phyloP scores from a whole-genome alignment of 768 basidiomycete genomes.

The Tremella mesenterica region DNA sequence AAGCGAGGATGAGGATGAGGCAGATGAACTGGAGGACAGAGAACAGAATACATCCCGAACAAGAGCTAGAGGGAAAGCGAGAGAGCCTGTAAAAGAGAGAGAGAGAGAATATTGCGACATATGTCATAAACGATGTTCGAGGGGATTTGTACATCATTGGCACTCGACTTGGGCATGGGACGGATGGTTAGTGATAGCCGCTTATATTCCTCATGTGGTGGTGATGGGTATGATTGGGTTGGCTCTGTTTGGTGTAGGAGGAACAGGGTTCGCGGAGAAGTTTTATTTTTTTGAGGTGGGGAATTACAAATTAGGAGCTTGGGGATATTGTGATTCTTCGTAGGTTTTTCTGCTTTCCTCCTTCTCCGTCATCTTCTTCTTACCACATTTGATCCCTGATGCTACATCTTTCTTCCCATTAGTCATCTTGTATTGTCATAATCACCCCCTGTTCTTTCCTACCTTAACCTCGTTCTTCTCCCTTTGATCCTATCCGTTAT shows the following conservation, averaged over 20 bases:
- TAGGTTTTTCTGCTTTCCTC: not conserved
- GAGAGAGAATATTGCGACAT: not conserved
- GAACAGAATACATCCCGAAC: not conserved
- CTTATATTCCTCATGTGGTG: not conserved
- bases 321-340: slow-evolving; percentile 7
- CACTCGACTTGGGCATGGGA: not conserved
- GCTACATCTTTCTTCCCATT: too few species aligned
- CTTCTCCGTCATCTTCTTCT: not conserved
- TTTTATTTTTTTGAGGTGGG: slow-evolving; percentile 2
- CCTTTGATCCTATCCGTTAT: too few species aligned
- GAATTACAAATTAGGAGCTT: not conserved
- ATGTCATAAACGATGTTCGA: not conserved
- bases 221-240: not conserved
- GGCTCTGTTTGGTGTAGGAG: not conserved
- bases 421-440: too few species aligned
- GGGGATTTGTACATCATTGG: not conserved
- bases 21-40: too few species aligned
- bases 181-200: not conserved
- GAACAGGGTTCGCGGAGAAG: not conserved
- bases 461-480: too few species aligned
- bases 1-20: too few species aligned
- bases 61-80: not conserved
- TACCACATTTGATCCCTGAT: too few species aligned
- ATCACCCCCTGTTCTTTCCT: too few species aligned
- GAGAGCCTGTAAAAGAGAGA: not conserved